Base-by-base conservation (phyloP, 1,284 basidiomycete species). In the Apiotrichum brassicae region DNA sequence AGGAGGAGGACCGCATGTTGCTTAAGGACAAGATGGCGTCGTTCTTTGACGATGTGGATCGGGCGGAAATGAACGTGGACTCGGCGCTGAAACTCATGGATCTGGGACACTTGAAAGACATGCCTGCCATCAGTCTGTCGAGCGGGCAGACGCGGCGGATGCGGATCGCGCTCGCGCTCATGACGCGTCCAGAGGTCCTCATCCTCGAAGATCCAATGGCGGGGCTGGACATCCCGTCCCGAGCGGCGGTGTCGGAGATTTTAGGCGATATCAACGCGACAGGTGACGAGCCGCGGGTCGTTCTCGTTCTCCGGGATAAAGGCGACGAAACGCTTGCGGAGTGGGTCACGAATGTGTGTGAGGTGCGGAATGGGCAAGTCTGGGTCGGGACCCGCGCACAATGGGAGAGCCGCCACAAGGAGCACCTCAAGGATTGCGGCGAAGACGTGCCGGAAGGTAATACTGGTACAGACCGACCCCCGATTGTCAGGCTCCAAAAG, bases 91-190 rank as follows among this genome's bases (percentile, higher is more conserved):
- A 74, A 6, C 71, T 72, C 39, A 76, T 91, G 65, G 79, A 78
- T 3, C 73, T 93, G 41, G 63, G 69, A 3, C 61, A 76, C 16
- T 70, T 91, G 32, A 73, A 94, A n/a, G 84, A 92, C 62, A 62
- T 92, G 6, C 92, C 91, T 0, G 71, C 86, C 16, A 78, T 94
- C 6, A 86, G 86, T 1, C 70, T 97, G 43, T 89, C 86, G 56
- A 94, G 94, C 60, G 94, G 94, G 0, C 94, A 98, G 75, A 95
- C 85, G 19, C 74, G 94, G 32, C 75, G 90, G 22, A 91, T 91
- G 4, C 77, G 92, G 43, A 87, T 98, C 39, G 77, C 87, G 3
- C 82, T 82, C 57, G 87, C 88, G 0, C 70, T 97, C 9, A 70
- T 97, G 35, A 76, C 74, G 16, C 76, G 78, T 35, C 87, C 89